Percentiles rank a stretch among this genome's conserved stretches.
Conservation (phyloP, 192 early-diverging fungal species). For the Coemansia javaensis region DNA sequence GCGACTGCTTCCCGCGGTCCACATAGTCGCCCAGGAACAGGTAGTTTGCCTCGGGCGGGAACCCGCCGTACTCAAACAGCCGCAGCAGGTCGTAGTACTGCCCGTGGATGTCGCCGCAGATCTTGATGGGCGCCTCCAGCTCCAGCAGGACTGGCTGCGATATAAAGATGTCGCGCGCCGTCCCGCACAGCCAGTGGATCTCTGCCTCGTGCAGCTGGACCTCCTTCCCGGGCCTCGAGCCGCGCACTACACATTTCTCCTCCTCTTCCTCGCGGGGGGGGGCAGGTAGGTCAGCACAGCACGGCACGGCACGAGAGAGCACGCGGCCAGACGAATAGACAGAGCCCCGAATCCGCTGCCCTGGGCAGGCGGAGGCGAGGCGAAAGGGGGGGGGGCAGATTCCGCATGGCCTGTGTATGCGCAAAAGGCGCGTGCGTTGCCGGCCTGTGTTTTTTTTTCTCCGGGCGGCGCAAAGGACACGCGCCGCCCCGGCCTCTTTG, state of each 20-base stretch:
- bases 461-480: not conserved
- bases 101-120: constrained; percentile 93
- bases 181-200: constrained; percentile 90
- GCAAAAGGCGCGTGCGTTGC: no score
- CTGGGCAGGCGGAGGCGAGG: no score
- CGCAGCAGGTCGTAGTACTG: constrained; percentile 97
- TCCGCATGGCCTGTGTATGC: not conserved
- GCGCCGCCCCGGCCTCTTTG: no score
- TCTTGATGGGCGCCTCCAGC: constrained; percentile 92
- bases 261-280: no score
- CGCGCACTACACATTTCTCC: constrained; percentile 87
- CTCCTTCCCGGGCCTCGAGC: constrained; percentile 92
- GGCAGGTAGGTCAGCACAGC: no score
- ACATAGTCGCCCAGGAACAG: constrained; percentile 98
- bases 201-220: constrained; percentile 93
- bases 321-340: no score
- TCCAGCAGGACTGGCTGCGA: constrained; percentile 88
- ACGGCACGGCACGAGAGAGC: no score
- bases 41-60: constrained; percentile 94
- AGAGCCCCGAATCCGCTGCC: no score
- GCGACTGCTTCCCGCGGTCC: constrained; percentile 94
- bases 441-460: not conserved
- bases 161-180: constrained; percentile 93
- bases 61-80: constrained; percentile 93
- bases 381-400: not conserved